Conservation (phyloP, 2,329 filamentous ascomycete species). For the Epichloe brachyelytri region DNA sequence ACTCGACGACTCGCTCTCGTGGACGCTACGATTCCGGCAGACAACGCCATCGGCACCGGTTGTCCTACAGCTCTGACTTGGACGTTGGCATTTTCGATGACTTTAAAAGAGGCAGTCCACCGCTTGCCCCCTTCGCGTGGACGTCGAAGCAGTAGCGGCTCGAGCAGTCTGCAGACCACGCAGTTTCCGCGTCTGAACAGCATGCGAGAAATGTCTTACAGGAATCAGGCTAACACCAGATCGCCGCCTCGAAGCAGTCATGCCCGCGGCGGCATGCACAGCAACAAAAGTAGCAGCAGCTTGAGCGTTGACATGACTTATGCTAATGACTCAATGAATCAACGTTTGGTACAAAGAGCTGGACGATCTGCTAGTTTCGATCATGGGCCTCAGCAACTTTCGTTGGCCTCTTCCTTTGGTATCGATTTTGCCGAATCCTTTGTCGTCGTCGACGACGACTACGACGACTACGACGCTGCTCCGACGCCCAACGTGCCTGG, state of each 20-base stretch:
- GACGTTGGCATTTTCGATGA: slow-evolving; percentile 44
- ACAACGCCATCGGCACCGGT: slow-evolving; percentile 18
- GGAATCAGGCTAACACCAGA: slow-evolving; percentile 19
- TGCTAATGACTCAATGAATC: slow-evolving; percentile 41
- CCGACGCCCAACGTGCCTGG: slow-evolving; percentile 75
- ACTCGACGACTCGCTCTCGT: slow-evolving; percentile 2
- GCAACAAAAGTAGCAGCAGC: slow-evolving; percentile 62
- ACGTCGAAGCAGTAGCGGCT: slow-evolving; percentile 69
- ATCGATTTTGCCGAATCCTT: slow-evolving; percentile 36
- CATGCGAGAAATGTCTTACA: slow-evolving; percentile 34
- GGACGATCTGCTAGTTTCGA: slow-evolving; percentile 65
- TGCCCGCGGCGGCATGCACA: slow-evolving; percentile 44
- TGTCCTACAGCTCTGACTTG: slow-evolving; percentile 50
- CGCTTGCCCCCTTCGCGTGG: slow-evolving; percentile 30
- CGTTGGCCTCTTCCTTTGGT: slow-evolving; percentile 27
- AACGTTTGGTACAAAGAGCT: slow-evolving; percentile 41
- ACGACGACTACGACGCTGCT: slow-evolving; percentile 62
- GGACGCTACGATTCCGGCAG: not conserved
- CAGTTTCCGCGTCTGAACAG: slow-evolving; percentile 50
- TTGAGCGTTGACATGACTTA: slow-evolving; percentile 55
- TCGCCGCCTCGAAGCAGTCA: slow-evolving; percentile 30
- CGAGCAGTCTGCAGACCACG: slow-evolving; percentile 50
- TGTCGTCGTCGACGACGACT: slow-evolving; percentile 38
- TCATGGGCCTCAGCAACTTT: slow-evolving; percentile 29
- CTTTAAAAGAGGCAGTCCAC: not conserved